Percentiles rank a stretch among this genome's conserved stretches.
Conservation (phyloP, 2,329 filamentous ascomycete genomes). For the Trichoderma oligosporum region DNA sequence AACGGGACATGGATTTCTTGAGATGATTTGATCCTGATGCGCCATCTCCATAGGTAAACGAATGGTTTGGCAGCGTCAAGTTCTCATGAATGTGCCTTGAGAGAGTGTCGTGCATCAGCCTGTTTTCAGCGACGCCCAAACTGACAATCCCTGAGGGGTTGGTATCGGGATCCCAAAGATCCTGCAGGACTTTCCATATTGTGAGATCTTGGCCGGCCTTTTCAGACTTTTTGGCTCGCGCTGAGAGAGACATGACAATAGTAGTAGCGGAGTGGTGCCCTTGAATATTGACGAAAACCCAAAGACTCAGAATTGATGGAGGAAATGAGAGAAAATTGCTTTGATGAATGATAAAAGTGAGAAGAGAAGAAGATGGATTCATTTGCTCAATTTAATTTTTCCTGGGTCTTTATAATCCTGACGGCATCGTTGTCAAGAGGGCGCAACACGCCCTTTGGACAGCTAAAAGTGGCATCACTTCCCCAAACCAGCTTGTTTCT, state of each 20-base stretch:
- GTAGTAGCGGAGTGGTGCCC: not conserved
- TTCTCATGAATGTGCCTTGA: conserved; percentile 40
- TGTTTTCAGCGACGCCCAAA: conserved; percentile 50
- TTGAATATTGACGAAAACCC: not conserved
- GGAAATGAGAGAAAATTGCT: too few relatives aligned
- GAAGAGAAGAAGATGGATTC: too few relatives aligned
- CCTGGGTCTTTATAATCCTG: too few relatives aligned
- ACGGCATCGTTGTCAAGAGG: too few relatives aligned
- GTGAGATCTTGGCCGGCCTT: not conserved
- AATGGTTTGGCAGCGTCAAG: conserved; percentile 29
- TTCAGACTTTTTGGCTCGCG: conserved; percentile 6
- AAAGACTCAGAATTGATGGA: not conserved
- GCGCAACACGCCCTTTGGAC: too few relatives aligned
- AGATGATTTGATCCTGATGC: conserved; percentile 36
- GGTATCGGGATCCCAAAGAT: conserved; percentile 40
- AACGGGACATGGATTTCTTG: conserved; percentile 31
- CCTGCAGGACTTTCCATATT: conserved; percentile 41
- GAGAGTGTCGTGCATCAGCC: conserved; percentile 46
- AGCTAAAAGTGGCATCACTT: too few relatives aligned
- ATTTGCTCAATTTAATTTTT: too few relatives aligned
- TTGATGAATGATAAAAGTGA: too few relatives aligned
- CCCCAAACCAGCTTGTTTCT: too few relatives aligned
- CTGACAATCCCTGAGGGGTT: conserved; percentile 46
- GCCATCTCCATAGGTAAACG: conserved; percentile 42
- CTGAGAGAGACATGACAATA: conserved; percentile 15